Base-by-base conservation (phyloP, 2,329 filamentous ascomycete genomes). In the Pseudocercospora eumusae region DNA sequence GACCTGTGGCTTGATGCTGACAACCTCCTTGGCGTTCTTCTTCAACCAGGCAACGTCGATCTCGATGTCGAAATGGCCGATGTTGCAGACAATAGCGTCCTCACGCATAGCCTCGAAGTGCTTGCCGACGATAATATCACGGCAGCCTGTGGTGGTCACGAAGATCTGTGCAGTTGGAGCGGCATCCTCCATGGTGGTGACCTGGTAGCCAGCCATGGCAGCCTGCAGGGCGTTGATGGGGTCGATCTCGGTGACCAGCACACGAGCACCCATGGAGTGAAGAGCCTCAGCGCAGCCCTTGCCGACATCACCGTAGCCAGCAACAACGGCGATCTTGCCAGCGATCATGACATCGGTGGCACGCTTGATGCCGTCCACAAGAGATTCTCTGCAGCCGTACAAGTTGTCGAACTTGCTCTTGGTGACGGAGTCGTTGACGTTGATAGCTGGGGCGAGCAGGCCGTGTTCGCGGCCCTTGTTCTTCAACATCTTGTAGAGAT, bases 341-440 rank as follows among this genome's bases (percentile, higher is more conserved):
- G 95, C 95, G 85, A 98, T 93, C 95, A 99, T 99, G 82, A 98
- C 95, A 84, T 99, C 93, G 80, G 95, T 99, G 74, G 95, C 93
- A 84, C 93, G 93, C 91, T 98, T 99, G 88, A 99, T 98, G 80
- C 95, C 95, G 80, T 99, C 95, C 76, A 99, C 88, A 74, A 99
- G 90, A 68, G 93, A 97, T 85, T 98, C 95, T 79, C 92, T 89
- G 92, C 95, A 98, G 77, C 95, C 93, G 87, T 98, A 99, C 70
- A 98, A 84, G 89, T 99, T 99, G 88, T 98, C 95, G 80, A 99
- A 99, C 88, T 99, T 99, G 83, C 92, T 96, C 89, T 98, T 99
- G 82, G 95, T 99, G 78, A 99, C 93, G 64, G 90, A 93, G 88
- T 99, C 93, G 85, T 99, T 98, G 86, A 99, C 93, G 82, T 99